Evolutionary conservation across 2,329 filamentous ascomycete species (phyloP).

Genomic region (Calonectria leucothoes): DNA sequence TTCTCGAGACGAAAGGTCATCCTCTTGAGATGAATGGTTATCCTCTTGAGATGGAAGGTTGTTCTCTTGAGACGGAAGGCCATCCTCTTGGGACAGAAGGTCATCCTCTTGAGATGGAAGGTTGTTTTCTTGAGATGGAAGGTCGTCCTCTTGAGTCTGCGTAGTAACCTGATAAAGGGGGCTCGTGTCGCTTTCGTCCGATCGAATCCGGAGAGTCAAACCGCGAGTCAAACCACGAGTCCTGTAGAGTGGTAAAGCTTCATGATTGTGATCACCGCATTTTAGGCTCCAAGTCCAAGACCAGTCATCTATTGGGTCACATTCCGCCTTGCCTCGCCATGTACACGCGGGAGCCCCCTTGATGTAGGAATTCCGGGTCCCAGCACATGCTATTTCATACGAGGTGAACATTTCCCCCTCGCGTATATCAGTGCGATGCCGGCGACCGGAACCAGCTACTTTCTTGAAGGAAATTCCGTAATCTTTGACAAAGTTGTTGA

Average conservation of each 20-base stretch:
- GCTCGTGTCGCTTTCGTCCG: background rate
- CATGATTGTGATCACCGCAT: background rate
- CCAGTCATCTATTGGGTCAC: background rate
- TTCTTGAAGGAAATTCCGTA: background rate
- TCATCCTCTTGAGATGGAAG: no score
- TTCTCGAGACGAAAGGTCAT: no score
- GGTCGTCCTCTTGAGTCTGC: background rate
- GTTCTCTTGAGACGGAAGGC: no score
- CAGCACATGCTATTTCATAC: background rate
- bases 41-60: no score
- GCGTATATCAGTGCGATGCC: background rate
- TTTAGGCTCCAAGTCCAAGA: background rate
- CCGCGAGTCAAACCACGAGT: no score
- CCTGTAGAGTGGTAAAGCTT: background rate
- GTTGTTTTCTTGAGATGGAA: background rate
- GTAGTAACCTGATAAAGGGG: background rate
- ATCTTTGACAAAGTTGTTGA: background rate
- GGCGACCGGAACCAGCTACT: background rate
- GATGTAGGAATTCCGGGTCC: background rate
- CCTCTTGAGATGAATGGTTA: no score
- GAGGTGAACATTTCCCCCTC: background rate
- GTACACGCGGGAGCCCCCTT: background rate
- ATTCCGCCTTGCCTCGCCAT: background rate
- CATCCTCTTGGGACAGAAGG: no score
- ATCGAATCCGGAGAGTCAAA: no score